A percentile compares a stretch with the other conserved stretches of the same genome.
phyloP scores from a whole-genome alignment of 1,139 yeast genomes.

The Blastobotrys serpentis region DNA sequence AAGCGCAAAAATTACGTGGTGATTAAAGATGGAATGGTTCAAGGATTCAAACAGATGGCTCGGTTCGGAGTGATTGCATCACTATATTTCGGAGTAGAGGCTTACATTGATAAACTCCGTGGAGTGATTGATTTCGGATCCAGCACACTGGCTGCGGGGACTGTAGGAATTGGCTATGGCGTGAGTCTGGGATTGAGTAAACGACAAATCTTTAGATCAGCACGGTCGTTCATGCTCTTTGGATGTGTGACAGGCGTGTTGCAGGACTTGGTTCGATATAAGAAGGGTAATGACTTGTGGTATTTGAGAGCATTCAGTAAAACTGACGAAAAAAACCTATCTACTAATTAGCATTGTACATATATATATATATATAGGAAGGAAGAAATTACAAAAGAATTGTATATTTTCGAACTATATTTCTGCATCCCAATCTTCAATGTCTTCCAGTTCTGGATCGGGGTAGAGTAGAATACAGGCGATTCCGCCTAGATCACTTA shows the following conservation, averaged over 20 bases:
- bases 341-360: constrained; percentile 3
- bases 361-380: background rate
- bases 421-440: constrained; percentile 45
- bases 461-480: constrained; percentile 88
- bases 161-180: constrained; percentile 55
- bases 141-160: constrained; percentile 56
- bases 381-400: background rate
- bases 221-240: constrained; percentile 53
- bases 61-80: constrained; percentile 52
- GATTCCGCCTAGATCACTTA: constrained; percentile 85
- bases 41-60: constrained; percentile 46
- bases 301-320: constrained; percentile 39
- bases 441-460: constrained; percentile 77
- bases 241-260: constrained; percentile 62
- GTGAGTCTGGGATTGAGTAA: constrained; percentile 43
- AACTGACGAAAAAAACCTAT: background rate
- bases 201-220: constrained; percentile 49
- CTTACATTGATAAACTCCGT: constrained; percentile 54
- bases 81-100: constrained; percentile 61
- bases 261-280: constrained; percentile 60
- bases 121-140: constrained; percentile 59
- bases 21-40: constrained; percentile 52
- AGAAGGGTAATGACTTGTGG: constrained; percentile 66
- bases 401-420: background rate
- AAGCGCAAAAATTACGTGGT: constrained; percentile 80